Conservation (phyloP, 1,284 basidiomycete genomes). For the Singerocomus rubriflavus region DNA sequence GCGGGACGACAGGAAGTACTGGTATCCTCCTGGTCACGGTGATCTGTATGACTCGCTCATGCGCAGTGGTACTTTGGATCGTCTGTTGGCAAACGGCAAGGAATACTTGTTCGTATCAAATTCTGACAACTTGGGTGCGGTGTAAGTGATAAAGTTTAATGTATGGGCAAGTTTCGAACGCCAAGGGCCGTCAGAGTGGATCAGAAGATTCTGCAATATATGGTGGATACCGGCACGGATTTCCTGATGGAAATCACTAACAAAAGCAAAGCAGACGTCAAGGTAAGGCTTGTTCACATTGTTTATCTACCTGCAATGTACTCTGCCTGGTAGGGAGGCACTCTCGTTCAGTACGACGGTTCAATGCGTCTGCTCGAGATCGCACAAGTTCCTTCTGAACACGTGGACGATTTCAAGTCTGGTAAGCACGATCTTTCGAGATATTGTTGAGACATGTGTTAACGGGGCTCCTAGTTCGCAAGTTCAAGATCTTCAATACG, state of each 20-base stretch:
- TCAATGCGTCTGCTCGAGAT: constrained; percentile 92
- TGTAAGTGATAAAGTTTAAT: constrained; percentile 80
- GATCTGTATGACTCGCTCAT: constrained; percentile 91
- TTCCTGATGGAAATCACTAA: constrained; percentile 99
- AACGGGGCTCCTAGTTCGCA: constrained; percentile 46
- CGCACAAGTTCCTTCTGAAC: constrained; percentile 94
- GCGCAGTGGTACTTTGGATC: constrained; percentile 93
- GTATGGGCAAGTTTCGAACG: constrained; percentile 18
- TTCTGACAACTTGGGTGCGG: constrained; percentile 97
- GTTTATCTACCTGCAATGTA: neutral
- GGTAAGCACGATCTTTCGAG: constrained; percentile 5
- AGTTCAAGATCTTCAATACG: constrained; percentile 95
- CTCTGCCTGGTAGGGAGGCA: constrained; percentile 71
- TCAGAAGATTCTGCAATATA: constrained; percentile 81
- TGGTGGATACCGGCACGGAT: constrained; percentile 82
- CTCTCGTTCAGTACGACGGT: constrained; percentile 94
- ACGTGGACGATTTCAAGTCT: constrained; percentile 97
- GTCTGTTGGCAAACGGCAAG: constrained; percentile 91
- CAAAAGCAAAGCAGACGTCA: constrained; percentile 99
- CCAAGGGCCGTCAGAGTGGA: constrained; percentile 52
- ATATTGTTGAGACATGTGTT: neutral
- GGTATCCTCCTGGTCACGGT: constrained; percentile 99
- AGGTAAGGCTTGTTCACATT: constrained; percentile 2
- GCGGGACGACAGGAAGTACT: constrained; percentile 84
- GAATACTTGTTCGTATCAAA: constrained; percentile 99